Conservation (phyloP, 495 filamentous ascomycete genomes). For the Neurospora cerealis region DNA sequence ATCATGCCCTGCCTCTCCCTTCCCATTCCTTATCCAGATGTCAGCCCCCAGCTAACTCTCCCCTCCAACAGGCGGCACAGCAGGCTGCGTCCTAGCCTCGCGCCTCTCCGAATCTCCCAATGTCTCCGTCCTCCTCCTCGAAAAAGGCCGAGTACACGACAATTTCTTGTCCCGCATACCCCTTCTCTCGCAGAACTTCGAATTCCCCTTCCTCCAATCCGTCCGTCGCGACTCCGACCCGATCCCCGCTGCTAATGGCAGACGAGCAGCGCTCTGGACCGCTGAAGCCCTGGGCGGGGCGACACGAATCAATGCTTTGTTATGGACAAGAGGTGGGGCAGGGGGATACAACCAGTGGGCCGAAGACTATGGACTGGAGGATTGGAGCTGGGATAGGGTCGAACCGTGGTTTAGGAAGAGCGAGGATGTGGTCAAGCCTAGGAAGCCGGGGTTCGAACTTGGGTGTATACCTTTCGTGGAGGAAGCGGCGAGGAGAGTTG, state of each 20-base stretch:
- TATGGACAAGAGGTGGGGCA: conserved; percentile 17
- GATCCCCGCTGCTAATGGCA: conserved; percentile 2
- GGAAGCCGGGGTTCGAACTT: background rate
- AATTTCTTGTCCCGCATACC: conserved; percentile 19
- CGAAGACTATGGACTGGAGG: conserved; percentile 9
- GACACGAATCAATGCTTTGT: conserved; percentile 18
- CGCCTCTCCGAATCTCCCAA: conserved; percentile 38
- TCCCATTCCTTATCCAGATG: background rate
- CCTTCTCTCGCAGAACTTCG: conserved; percentile 12
- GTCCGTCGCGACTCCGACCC: conserved; percentile 16
- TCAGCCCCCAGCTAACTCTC: background rate
- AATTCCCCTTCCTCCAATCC: conserved; percentile 9
- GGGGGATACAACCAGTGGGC: conserved; percentile 18
- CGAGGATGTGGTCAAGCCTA: conserved; percentile 10
- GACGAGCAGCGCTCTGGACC: conserved; percentile 9
- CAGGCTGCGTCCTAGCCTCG: conserved; percentile 40
- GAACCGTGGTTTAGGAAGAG: conserved; percentile 19
- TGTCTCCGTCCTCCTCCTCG: conserved; percentile 36
- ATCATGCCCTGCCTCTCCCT: too few relatives aligned
- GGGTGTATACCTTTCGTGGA: conserved; percentile 5
- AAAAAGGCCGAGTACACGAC: conserved; percentile 34
- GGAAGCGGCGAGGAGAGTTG: conserved; percentile 5
- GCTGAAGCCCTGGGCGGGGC: conserved; percentile 18
- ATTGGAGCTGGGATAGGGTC: conserved; percentile 20
- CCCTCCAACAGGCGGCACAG: conserved; percentile 24